Conservation (phyloP, 768 basidiomycete species). For the Agrocybe pediades region DNA sequence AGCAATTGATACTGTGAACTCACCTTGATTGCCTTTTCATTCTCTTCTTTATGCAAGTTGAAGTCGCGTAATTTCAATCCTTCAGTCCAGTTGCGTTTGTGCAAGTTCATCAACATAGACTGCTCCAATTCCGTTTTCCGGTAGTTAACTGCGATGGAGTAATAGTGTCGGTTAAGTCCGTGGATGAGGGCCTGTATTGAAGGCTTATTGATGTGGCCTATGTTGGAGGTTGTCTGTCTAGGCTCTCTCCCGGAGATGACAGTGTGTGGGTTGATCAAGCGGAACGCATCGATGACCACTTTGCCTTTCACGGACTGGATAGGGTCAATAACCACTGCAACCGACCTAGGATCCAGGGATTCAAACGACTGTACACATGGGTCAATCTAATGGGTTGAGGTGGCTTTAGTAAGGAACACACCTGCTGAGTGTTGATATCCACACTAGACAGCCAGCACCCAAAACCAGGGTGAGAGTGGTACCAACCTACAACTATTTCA, state of each 20-base stretch:
- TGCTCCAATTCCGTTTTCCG: constrained; percentile 98
- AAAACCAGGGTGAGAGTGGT: constrained; percentile 99
- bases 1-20: constrained; percentile 19
- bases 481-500: constrained; percentile 99
- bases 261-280: constrained; percentile 89
- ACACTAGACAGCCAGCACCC: constrained; percentile 99
- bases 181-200: constrained; percentile 98
- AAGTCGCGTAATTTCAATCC: constrained; percentile 93
- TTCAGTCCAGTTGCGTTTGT: constrained; percentile 99
- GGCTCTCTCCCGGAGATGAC: constrained; percentile 93
- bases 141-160: constrained; percentile 97
- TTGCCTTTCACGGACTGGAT: constrained; percentile 99
- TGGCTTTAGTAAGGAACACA: constrained; percentile 25
- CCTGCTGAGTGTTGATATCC: constrained; percentile 99
- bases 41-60: constrained; percentile 80
- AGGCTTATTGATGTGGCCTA: constrained; percentile 99
- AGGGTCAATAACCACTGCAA: constrained; percentile 97
- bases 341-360: constrained; percentile 87
- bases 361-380: constrained; percentile 80
- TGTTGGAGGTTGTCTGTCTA: constrained; percentile 96
- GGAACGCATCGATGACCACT: constrained; percentile 99
- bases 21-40: constrained; percentile 96
- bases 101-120: constrained; percentile 97
- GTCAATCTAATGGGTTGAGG: constrained; percentile 11
- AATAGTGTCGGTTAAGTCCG: constrained; percentile 97